Conservation (phyloP, 345 rosid species). For the Lepidium didymum region DNA sequence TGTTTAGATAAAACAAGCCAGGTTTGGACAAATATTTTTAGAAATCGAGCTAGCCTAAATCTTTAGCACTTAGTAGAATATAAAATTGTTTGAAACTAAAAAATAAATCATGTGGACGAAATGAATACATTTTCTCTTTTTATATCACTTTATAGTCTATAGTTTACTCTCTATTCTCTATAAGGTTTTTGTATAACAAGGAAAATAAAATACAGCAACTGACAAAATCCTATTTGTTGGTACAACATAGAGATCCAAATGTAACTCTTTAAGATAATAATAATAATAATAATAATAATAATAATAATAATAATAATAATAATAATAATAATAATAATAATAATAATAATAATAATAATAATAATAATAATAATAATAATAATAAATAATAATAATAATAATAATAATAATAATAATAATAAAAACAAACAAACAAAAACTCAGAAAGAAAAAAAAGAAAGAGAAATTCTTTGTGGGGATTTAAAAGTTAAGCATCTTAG, state of each 20-base stretch:
- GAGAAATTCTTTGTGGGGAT: background rate
- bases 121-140: background rate
- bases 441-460: background rate
- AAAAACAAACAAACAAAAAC: background rate
- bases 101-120: background rate
- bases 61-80: background rate
- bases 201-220: background rate
- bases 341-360: background rate
- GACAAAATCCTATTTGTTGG: background rate
- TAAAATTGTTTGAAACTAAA: background rate
- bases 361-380: background rate
- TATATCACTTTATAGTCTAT: background rate
- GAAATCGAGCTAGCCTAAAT: background rate
- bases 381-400: background rate
- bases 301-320: background rate
- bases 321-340: background rate
- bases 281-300: background rate
- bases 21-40: no score
- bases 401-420: background rate
- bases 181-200: background rate
- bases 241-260: slow-evolving; percentile 9
- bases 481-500: background rate
- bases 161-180: background rate
- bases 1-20: no score
- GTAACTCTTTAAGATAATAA: background rate